A percentile compares a stretch with the other conserved stretches of the same genome.
These are phyloP conservation scores for Didymella pomorum DNA, from an alignment of 2,329 filamentous ascomycete genomes.

Conservation along the genomic window DNA sequence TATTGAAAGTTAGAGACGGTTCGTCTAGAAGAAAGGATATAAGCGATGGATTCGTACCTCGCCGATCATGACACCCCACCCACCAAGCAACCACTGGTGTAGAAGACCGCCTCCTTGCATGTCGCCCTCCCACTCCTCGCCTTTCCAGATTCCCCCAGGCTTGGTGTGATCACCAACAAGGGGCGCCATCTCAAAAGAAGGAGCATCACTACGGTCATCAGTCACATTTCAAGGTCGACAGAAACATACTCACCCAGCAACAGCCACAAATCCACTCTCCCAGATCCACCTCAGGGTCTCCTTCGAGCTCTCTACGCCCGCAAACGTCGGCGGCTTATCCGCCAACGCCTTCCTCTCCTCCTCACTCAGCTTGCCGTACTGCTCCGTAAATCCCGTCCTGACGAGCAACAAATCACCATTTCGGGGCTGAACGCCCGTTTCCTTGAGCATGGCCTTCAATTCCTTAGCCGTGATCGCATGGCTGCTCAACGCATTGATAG, in stretches of 20 bases:
- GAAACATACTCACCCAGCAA: slow-evolving; percentile 47
- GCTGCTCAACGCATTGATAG: slow-evolving; percentile 34
- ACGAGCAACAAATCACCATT: slow-evolving; percentile 43
- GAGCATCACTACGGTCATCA: slow-evolving; percentile 37
- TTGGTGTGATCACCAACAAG: slow-evolving; percentile 45
- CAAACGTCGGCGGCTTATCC: slow-evolving; percentile 42
- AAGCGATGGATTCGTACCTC: no score
- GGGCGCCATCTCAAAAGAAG: slow-evolving; percentile 56
- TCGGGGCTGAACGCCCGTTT: slow-evolving; percentile 48
- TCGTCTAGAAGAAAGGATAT: no score
- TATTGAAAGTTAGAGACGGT: no score
- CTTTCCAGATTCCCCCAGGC: slow-evolving; percentile 46
- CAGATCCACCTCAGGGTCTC: slow-evolving; percentile 56
- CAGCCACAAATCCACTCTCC: slow-evolving; percentile 56
- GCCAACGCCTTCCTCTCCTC: slow-evolving; percentile 38
- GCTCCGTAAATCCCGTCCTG: slow-evolving; percentile 45
- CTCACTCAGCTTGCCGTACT: slow-evolving; percentile 45
- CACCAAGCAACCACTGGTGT: slow-evolving; percentile 46
- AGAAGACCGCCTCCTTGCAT: slow-evolving; percentile 48
- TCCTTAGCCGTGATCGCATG: slow-evolving; percentile 31
- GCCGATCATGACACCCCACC: slow-evolving; percentile 51
- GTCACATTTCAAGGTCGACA: slow-evolving; percentile 27
- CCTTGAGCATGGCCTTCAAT: slow-evolving; percentile 44
- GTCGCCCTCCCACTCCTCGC: slow-evolving; percentile 45
- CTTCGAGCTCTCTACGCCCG: slow-evolving; percentile 52